phyloP scores from a whole-genome alignment of 208 protist genomes.

The Balamuthia mandrillaris region DNA sequence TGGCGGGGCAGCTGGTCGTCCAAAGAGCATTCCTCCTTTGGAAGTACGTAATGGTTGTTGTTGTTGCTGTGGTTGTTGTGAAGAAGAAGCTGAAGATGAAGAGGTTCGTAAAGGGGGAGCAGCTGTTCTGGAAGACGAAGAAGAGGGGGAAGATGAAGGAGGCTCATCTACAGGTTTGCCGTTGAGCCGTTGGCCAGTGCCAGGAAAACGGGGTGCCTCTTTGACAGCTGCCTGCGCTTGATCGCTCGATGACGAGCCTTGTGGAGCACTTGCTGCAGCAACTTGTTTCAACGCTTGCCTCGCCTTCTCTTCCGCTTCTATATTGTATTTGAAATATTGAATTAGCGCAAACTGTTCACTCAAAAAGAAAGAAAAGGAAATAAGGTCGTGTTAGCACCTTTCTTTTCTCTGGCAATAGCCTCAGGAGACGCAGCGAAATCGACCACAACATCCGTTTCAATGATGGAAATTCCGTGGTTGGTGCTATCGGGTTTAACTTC shows the following conservation, averaged over 20 bases:
- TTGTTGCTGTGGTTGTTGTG: too few relatives aligned
- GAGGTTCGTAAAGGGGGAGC: not conserved
- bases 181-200: not conserved
- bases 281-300: not conserved
- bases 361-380: not conserved
- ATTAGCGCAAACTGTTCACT: too few relatives aligned
- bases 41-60: too few relatives aligned
- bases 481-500: conserved; percentile 47
- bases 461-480: conserved; percentile 49
- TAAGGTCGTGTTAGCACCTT: not conserved
- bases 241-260: not conserved
- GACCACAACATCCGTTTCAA: conserved; percentile 61
- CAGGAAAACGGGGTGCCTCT: not conserved
- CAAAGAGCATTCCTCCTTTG: too few relatives aligned
- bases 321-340: not conserved
- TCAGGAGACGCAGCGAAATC: conserved; percentile 59
- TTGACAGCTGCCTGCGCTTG: not conserved
- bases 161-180: not conserved
- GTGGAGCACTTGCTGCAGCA: not conserved
- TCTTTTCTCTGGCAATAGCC: conserved; percentile 1
- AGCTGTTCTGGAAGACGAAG: not conserved
- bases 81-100: conserved; percentile 20
- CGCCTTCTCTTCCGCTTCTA: not conserved
- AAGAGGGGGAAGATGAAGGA: not conserved
- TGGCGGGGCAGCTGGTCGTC: too few relatives aligned